Base-by-base conservation (phyloP, 2,329 filamentous ascomycete genomes). In the Fusarium nygamai region DNA sequence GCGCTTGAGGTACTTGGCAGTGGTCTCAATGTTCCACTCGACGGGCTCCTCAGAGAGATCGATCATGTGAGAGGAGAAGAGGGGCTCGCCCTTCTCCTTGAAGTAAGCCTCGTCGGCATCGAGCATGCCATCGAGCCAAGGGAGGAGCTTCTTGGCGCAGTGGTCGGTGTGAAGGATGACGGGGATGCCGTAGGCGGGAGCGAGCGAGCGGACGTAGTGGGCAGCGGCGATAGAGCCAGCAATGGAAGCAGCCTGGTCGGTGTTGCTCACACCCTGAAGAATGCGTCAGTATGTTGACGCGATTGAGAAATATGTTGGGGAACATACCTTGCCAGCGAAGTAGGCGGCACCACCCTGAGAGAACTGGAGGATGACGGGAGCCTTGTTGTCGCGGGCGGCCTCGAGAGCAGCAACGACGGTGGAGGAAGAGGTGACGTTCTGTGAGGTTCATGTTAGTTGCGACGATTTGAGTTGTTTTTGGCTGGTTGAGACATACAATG, bases 91-190 rank as follows among this genome's bases (percentile, higher is more conserved):
- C 83, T 96, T 91, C 83, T 91, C 84, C 92, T 98, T 97, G 93
- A 97, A 98, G 89, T 95, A 96, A 70, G 88, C 89, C 91, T 98
- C 96, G 82, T 98, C 96, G 79, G 92, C 96, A 74, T 96, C 95
- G 79, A 98, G 86, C 92, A 98, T 95, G 83, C 95, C 95, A 82
- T 98, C 95, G 83, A 98, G 88, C 96, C 96, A 98, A 73, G 96
- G 96, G 66, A 98, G 92, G 69, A 98, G 94, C 92, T 98, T 98
- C 93, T 98, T 98, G 83, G 96, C 96, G 87, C 96, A 98, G 89
- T 98, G 96, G 85, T 99, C 96, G 83, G 96, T 97, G 91, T 98
- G 95, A 69, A 98, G 92, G 80, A 98, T 88, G 78, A 98, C 94
- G 81, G 96, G 96, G 77, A 98, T 87, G 79, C 92, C 94, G 86